phyloP scores from a whole-genome alignment of 441 rosid species.

The Kokia cookei region DNA sequence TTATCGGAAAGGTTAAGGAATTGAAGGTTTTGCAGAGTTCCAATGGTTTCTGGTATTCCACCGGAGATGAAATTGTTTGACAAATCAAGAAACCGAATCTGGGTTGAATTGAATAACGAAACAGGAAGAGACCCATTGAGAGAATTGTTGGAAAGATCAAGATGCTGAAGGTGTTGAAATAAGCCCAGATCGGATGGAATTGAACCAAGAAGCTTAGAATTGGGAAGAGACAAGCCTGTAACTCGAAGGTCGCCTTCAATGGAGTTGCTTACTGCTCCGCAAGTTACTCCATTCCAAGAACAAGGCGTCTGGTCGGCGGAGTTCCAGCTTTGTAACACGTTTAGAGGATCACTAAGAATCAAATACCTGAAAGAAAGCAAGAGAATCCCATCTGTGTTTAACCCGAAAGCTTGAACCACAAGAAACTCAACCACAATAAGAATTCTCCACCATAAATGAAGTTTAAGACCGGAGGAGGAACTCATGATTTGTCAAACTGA shows the following conservation, averaged over 20 bases:
- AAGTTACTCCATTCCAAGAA: slow-evolving; percentile 75
- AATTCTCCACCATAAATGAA: slow-evolving; percentile 32
- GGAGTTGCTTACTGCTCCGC: slow-evolving; percentile 26
- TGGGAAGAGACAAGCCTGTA: slow-evolving; percentile 47
- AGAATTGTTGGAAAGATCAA: slow-evolving; percentile 74
- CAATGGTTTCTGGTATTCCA: slow-evolving; percentile 36
- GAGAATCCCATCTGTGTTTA: slow-evolving; percentile 63
- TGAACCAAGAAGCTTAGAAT: slow-evolving; percentile 58
- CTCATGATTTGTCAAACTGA: slow-evolving; percentile 38
- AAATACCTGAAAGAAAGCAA: slow-evolving; percentile 64
- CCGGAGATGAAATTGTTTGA: slow-evolving; percentile 66
- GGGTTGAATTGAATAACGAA: slow-evolving; percentile 45
- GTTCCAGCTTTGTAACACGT: slow-evolving; percentile 49
- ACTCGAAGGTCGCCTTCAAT: slow-evolving; percentile 32
- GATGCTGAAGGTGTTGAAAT: slow-evolving; percentile 44
- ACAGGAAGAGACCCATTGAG: slow-evolving; percentile 64
- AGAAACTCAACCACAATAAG: slow-evolving; percentile 12
- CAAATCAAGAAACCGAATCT: slow-evolving; percentile 59
- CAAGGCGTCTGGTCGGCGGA: slow-evolving; percentile 57
- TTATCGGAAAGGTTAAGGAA: slow-evolving; percentile 70
- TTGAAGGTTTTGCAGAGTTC: slow-evolving; percentile 44
- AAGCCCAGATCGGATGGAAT: slow-evolving; percentile 62
- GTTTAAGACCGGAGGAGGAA: slow-evolving; percentile 20
- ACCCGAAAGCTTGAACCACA: slow-evolving; percentile 19
- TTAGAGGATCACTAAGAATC: slow-evolving; percentile 51